phyloP scores from a whole-genome alignment of 805 yeast genomes.

The Ogataea ganodermae region DNA sequence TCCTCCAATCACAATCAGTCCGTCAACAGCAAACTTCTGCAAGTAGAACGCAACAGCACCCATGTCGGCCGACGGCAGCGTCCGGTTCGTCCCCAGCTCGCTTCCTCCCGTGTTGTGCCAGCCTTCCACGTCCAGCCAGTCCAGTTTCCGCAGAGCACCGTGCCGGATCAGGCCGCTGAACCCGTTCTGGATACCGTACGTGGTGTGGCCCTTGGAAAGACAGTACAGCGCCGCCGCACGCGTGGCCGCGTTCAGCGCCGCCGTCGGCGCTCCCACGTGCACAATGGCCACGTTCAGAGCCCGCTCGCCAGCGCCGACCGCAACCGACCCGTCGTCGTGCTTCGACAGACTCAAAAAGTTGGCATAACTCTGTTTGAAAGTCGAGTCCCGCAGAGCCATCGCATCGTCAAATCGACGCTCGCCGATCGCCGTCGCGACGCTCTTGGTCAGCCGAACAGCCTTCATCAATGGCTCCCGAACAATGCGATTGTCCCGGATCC shows the following conservation, averaged over 20 bases:
- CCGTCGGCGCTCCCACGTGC: conserved; percentile 97
- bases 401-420: conserved; percentile 82
- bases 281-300: conserved; percentile 75
- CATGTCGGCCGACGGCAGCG: conserved; percentile 77
- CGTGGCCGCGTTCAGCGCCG: conserved; percentile 91
- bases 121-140: conserved; percentile 84
- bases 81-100: conserved; percentile 94
- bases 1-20: conserved; percentile 90
- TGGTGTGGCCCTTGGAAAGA: conserved; percentile 84
- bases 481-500: conserved; percentile 83
- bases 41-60: conserved; percentile 93
- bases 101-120: conserved; percentile 94
- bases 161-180: conserved; percentile 90
- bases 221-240: conserved; percentile 90
- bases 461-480: conserved; percentile 84
- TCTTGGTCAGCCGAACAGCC: conserved; percentile 82
- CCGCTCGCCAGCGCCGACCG: conserved; percentile 58
- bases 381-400: conserved; percentile 82
- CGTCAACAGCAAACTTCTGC: conserved; percentile 86
- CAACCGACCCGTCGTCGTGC: conserved; percentile 59
- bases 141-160: conserved; percentile 72
- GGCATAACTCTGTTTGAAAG: conserved; percentile 75
- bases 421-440: conserved; percentile 88
- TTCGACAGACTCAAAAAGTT: conserved; percentile 73
- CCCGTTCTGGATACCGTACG: conserved; percentile 91